Base-by-base conservation (phyloP, 179 eudicot genomes). In the Spergularia azorica region DNA sequence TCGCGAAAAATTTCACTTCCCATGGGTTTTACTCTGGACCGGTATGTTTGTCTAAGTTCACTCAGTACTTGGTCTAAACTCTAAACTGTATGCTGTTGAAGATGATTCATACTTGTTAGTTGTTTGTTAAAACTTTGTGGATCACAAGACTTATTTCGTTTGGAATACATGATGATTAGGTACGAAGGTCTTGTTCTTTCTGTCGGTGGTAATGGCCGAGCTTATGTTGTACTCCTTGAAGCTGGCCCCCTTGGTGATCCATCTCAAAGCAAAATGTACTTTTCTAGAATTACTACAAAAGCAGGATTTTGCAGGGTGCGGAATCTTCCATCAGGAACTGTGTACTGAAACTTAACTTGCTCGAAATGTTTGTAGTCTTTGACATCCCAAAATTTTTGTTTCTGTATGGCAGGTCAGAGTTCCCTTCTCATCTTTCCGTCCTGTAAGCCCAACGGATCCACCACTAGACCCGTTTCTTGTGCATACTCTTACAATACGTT, bases 141-240 rank as follows among this genome's bases (percentile, higher is more conserved):
- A 68, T 63, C 17, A 57, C 46, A 57, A 26, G 17, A 11, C 13
- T 13, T 70, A 5, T 15, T 39, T 39, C 46, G 51, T 71, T 50
- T 12, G 26, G 10, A 64, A 26, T 9, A 63, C 41, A 26, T n/a
- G n/a, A n/a, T 78, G 77, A 64, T 80, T 74, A 94, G 98, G 85
- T 95, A 95, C 80, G 98, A 95, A 85, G 98, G 98, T 68, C 90
- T 95, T 61, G 83, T 95, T 63, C 87, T 95, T 52, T 88, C 98
- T 46, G 92, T 95, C 80, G 98, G 98, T 63, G 98, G 98, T 68
- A 95, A 95, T 74, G 98, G 98, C 56, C 89, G 98, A 81, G 84
- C 98, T 15, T 95, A 92, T 79, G 90, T 93, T 55, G 67, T 95
- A 71, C 88, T 95, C 64, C 95, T 95, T 66, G 95, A 91, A 84